Base-by-base conservation (phyloP, 1,284 basidiomycete species). In the Anthracocystis walkeri region DNA sequence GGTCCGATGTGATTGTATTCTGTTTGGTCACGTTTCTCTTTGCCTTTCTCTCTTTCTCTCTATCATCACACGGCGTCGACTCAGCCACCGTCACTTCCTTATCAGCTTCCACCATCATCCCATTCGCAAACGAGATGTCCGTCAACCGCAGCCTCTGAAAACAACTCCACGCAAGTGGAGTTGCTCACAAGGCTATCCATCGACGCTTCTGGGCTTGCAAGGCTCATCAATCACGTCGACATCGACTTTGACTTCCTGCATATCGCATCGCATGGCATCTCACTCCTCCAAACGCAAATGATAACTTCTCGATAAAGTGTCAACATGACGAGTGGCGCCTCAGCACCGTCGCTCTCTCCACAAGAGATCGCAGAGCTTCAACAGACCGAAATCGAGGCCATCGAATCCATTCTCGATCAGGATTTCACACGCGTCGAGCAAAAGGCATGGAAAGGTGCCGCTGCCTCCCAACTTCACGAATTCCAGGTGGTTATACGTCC, bases 341-440 rank as follows among this genome's bases (percentile, higher is more conserved):
- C 52, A 23, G 11, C 44, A 44, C 60, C 68, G 35, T 54, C 69
- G 12, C 62, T 76, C 29, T 41, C 51, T 50, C 64, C 73, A 3
- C 50, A 77, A 12, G 79, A 83, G 70, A 72, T 82, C 18, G 67
- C 63, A 7, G 77, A 81, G 42, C 66, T 82, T 10, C 82, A 82
- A 56, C 65, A 59, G 29, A 79, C 75, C 21, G 82, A 84, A 46
- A 65, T 82, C 41, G 82, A 83, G 48, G 82, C 76, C 3, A 74
- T 84, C 49, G 48, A 65, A 27, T 74, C 75, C 33, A 84, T 84
- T 25, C 71, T 84, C 41, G 78, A 78, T 18, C 54, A 68, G 12
- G 82, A 84, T 65, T 81, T 82, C 23, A 20, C 41, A 2, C 63
- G 65, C 7, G 58, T 81, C 41, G 59, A 68, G 55, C 65, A 72